Base-by-base conservation (phyloP, 2,329 filamentous ascomycete genomes). In the Clonostachys sp. region DNA sequence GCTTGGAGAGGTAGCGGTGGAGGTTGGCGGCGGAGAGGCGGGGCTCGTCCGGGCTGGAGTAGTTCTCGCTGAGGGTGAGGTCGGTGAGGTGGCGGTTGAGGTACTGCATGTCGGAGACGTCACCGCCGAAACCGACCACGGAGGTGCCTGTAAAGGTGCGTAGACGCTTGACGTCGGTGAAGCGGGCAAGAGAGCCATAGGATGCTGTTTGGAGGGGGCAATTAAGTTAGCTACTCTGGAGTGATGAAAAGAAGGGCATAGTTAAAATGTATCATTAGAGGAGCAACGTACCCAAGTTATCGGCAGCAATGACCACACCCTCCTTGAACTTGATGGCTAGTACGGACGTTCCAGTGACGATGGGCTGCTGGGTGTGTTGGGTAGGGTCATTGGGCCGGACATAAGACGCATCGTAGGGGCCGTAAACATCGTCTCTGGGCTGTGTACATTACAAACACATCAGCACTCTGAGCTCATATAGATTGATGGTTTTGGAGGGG, bases 31-130 rank as follows among this genome's bases (percentile, higher is more conserved):
- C 94, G 66, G 87, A 90, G 61, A 99, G 85, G 57, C 74, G 71
- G 20, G 63, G 57, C 51, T 62, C 59, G 40, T 54, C 50, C 34
- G 43, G 34, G 40, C 66, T 64, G 55, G 68, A 79, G 77, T 99
- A 97, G 64, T 90, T 87, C 77, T 97, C 91, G 66, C 87, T 80
- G 68, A 95, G 90, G 65, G 88, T 84, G 59, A 97, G 86, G 53
- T 89, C 87, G 62, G 81, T 86, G 58, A 99, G 86, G 62, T 96
- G 83, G 58, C 94, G 86, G 80, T 96, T 88, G 57, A 99, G 84
- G 76, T 95, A 95, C 77, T 99, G 94, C 94, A 99, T 97, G 76
- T 99, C 94, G 55, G 89, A 95, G 59, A 99, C 86, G 74, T 99
- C 94, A 67, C 94, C 94, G 67, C 91, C 90, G 73, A 97, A 95